Percentiles rank a stretch among this genome's conserved stretches.
Evolutionary conservation across 2,329 filamentous ascomycete species (phyloP).

Genomic region (Diaporthe sp.): DNA sequence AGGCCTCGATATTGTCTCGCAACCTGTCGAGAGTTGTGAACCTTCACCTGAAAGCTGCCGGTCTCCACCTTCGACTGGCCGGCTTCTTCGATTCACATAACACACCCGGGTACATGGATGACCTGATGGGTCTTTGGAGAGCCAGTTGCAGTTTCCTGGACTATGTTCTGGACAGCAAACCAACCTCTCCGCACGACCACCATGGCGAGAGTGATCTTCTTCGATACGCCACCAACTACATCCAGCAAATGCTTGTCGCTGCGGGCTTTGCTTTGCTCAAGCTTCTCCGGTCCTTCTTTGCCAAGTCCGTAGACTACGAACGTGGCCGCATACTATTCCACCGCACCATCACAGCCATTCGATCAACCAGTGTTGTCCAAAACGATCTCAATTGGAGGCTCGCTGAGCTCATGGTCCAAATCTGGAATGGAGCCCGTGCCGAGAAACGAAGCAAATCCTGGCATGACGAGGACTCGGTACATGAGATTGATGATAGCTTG

Average conservation of each 20-base stretch:
- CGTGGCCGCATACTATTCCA: slow-evolving; percentile 77
- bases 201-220: slow-evolving; percentile 65
- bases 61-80: slow-evolving; percentile 79
- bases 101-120: slow-evolving; percentile 77
- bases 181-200: slow-evolving; percentile 54
- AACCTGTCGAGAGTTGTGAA: slow-evolving; percentile 67
- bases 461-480: slow-evolving; percentile 59
- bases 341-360: slow-evolving; percentile 75
- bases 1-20: slow-evolving; percentile 69
- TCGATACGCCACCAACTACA: slow-evolving; percentile 77
- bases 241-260: slow-evolving; percentile 88
- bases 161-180: slow-evolving; percentile 65
- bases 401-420: slow-evolving; percentile 86
- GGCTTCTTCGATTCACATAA: slow-evolving; percentile 84
- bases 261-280: slow-evolving; percentile 83
- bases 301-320: slow-evolving; percentile 75
- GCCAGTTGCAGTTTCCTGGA: slow-evolving; percentile 78
- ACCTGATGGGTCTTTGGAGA: slow-evolving; percentile 80
- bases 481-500: slow-evolving; percentile 74
- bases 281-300: slow-evolving; percentile 81
- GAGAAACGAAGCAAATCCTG: slow-evolving; percentile 59
- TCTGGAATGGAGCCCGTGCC: slow-evolving; percentile 79
- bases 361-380: slow-evolving; percentile 77
- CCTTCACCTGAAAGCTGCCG: slow-evolving; percentile 78
- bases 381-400: slow-evolving; percentile 85